Evolutionary conservation across 306 rosid species (phyloP).

Genomic region (Trifolium dubium): DNA sequence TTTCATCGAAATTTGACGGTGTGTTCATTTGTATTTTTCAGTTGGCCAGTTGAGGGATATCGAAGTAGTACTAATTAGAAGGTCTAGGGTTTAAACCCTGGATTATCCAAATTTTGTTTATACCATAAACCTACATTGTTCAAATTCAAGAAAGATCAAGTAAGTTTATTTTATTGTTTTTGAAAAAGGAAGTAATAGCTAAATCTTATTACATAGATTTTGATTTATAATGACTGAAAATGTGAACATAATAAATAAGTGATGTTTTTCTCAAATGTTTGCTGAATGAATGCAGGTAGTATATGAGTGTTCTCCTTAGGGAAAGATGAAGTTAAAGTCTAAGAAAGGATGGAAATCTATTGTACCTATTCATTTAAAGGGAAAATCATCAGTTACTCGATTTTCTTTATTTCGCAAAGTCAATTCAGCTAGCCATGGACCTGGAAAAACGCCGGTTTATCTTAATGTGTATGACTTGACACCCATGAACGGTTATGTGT

Average conservation of each 20-base stretch:
- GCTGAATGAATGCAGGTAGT: constrained; percentile 48
- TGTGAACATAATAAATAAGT: constrained; percentile 14
- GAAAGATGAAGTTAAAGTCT: constrained; percentile 72
- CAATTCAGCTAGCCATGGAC: constrained; percentile 64
- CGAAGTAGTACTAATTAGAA: too few species aligned
- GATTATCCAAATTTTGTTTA: too few species aligned
- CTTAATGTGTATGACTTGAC: constrained; percentile 95
- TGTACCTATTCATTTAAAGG: constrained; percentile 72
- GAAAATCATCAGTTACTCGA: constrained; percentile 61
- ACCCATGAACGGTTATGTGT: constrained; percentile 89
- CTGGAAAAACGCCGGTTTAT: constrained; percentile 79
- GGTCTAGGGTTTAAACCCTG: too few species aligned
- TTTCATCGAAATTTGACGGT: background rate
- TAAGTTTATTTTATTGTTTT: constrained; percentile 14
- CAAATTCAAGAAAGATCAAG: background rate
- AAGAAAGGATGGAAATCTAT: constrained; percentile 86
- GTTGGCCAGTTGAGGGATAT: too few species aligned
- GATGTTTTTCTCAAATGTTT: constrained; percentile 38
- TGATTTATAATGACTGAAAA: constrained; percentile 5
- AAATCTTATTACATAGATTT: background rate
- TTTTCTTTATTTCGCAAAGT: constrained; percentile 77
- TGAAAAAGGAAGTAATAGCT: background rate
- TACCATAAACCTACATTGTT: too few species aligned
- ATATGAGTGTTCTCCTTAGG: constrained; percentile 39
- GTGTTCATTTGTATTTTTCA: constrained; percentile 25